Conservation (phyloP, 345 rosid genomes). For the Citrus cavaleriei region DNA sequence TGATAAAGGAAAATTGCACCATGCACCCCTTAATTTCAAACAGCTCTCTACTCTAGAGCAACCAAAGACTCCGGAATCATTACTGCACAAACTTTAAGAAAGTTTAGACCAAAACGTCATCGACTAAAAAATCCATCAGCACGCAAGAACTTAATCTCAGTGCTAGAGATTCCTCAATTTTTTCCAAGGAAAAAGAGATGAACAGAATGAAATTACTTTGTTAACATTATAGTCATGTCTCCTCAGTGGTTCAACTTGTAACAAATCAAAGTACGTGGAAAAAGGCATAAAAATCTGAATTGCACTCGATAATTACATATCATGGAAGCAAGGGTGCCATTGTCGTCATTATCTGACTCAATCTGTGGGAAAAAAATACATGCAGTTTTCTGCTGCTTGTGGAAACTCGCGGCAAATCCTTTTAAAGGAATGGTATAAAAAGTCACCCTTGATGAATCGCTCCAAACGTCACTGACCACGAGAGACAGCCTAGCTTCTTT, state of each 20-base stretch:
- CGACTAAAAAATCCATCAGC: background rate
- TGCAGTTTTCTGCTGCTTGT: slow-evolving; percentile 12
- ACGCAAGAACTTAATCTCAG: background rate
- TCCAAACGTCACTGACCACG: slow-evolving; percentile 14
- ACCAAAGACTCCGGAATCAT: too few relatives aligned
- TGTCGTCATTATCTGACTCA: slow-evolving; percentile 5
- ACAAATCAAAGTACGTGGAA: background rate
- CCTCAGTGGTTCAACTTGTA: background rate
- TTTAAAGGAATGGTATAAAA: background rate
- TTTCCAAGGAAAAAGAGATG: background rate
- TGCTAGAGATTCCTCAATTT: background rate
- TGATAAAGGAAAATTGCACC: background rate
- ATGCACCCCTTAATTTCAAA: background rate
- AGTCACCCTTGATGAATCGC: slow-evolving; percentile 1
- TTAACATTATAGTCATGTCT: background rate
- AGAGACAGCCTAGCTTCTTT: slow-evolving; percentile 17
- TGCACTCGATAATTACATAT: background rate
- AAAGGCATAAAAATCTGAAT: background rate
- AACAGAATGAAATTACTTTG: background rate
- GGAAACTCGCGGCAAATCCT: slow-evolving; percentile 3
- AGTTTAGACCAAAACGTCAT: too few relatives aligned
- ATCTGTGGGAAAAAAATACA: background rate
- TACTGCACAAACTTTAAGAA: too few relatives aligned
- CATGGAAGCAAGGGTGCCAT: slow-evolving; percentile 9
- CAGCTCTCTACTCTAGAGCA: background rate